These are phyloP conservation scores for Fusarium armeniacum DNA, from an alignment of 2,329 filamentous ascomycete genomes.

Conservation along the genomic window DNA sequence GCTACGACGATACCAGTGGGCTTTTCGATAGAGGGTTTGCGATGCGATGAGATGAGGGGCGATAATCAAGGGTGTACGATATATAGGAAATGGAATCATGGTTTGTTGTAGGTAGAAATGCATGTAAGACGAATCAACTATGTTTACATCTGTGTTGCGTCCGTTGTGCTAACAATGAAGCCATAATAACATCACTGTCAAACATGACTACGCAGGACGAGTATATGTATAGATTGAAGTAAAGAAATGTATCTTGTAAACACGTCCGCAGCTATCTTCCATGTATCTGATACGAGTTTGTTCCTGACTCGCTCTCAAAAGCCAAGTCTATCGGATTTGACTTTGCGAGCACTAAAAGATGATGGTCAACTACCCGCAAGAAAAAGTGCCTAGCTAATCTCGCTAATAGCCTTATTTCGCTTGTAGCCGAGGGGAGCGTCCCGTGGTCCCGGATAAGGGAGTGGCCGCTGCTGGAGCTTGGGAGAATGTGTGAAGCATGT, in stretches of 20 bases:
- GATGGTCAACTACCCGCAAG: background rate
- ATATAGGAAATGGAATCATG: slow-evolving; percentile 10
- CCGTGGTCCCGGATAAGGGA: slow-evolving; percentile 17
- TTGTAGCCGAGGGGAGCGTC: slow-evolving; percentile 32
- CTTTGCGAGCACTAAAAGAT: slow-evolving; percentile 20
- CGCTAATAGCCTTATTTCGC: slow-evolving; percentile 38
- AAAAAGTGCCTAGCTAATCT: slow-evolving; percentile 15
- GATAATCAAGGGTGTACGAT: slow-evolving; percentile 43
- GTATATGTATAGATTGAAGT: background rate
- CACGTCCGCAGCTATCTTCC: too few relatives aligned
- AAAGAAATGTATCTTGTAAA: background rate
- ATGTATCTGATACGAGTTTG: background rate
- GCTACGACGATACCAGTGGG: slow-evolving; percentile 42
- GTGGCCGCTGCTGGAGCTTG: slow-evolving; percentile 9
- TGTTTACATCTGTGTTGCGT: background rate
- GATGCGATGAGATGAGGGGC: background rate
- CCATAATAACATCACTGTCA: background rate
- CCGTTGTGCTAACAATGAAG: background rate
- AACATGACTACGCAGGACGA: background rate
- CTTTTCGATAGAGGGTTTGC: slow-evolving; percentile 14
- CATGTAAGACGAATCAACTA: slow-evolving; percentile 18
- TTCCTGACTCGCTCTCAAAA: background rate
- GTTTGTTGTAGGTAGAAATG: slow-evolving; percentile 34
- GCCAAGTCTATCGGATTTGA: background rate
- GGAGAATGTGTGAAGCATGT: background rate